A percentile compares a stretch with the other conserved stretches of the same genome.
These are phyloP conservation scores for Malus hybrid DNA, from an alignment of 331 rosid genomes.

Conservation along the genomic window DNA sequence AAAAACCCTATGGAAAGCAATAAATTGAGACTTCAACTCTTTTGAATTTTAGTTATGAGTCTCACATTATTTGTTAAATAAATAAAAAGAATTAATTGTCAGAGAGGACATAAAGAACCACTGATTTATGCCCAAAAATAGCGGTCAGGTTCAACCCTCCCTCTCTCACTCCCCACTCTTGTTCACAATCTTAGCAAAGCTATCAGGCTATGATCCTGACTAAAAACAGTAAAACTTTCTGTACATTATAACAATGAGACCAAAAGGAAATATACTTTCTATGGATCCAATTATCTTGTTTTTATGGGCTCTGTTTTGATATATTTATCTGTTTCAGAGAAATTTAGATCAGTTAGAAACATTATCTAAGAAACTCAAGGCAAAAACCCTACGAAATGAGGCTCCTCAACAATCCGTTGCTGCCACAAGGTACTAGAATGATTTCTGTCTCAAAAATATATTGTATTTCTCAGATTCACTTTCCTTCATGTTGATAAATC, in stretches of 20 bases:
- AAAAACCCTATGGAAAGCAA: not conserved
- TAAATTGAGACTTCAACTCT: not conserved
- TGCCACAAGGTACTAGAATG: constrained; percentile 68
- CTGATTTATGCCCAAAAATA: not conserved
- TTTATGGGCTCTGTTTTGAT: constrained; percentile 11
- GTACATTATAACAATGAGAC: not conserved
- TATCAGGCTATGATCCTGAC: not conserved
- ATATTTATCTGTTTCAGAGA: constrained; percentile 45
- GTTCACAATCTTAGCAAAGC: not conserved
- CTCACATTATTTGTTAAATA: not conserved
- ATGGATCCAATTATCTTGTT: not conserved
- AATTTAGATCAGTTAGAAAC: constrained; percentile 93
- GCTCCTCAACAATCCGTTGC: constrained; percentile 92
- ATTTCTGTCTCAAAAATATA: not conserved
- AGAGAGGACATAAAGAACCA: not conserved
- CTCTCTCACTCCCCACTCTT: not conserved
- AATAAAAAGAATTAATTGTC: not conserved
- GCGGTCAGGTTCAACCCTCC: not conserved
- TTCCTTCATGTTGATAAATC: not conserved
- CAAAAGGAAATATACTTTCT: not conserved
- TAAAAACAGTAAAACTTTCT: not conserved
- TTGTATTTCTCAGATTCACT: not conserved
- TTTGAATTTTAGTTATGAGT: not conserved
- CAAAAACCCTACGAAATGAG: constrained; percentile 78
- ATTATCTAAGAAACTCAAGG: constrained; percentile 91